phyloP scores from a whole-genome alignment of 2,329 filamentous ascomycete genomes.

The Verticillium zaregamsianum region DNA sequence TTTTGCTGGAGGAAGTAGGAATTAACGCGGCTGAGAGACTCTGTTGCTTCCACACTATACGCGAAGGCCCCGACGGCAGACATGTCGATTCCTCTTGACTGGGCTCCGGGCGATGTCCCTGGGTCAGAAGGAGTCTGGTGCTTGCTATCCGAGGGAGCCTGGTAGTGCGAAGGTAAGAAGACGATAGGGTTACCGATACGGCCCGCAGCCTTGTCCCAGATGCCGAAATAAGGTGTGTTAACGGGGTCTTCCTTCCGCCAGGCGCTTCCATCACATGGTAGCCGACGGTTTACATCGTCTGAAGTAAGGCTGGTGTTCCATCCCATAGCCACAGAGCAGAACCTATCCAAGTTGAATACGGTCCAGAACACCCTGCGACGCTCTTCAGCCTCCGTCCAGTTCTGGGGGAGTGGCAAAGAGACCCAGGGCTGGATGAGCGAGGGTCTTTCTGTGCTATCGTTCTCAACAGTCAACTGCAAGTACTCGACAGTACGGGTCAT shows the following conservation, averaged over 20 bases:
- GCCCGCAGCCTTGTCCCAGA: slow-evolving; percentile 30
- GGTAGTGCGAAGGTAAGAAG: slow-evolving; percentile 18
- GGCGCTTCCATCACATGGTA: slow-evolving; percentile 28
- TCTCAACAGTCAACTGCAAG: slow-evolving; percentile 19
- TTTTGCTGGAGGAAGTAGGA: slow-evolving; percentile 32
- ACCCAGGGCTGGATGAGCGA: slow-evolving; percentile 21
- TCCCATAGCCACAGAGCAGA: slow-evolving; percentile 25
- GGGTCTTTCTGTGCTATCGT: slow-evolving; percentile 16
- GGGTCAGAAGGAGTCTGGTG: slow-evolving; percentile 12
- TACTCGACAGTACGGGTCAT: slow-evolving; percentile 12
- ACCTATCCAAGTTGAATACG: slow-evolving; percentile 29
- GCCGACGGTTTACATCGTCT: slow-evolving; percentile 28
- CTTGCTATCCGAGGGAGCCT: slow-evolving; percentile 21
- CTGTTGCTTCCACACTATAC: slow-evolving; percentile 33
- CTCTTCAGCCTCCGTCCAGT: slow-evolving; percentile 24
- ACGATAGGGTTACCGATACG: slow-evolving; percentile 26
- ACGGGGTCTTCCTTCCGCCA: slow-evolving; percentile 28
- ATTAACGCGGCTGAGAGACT: slow-evolving; percentile 31
- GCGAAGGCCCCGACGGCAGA: slow-evolving; percentile 31
- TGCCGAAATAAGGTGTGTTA: slow-evolving; percentile 32
- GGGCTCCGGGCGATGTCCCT: slow-evolving; percentile 6
- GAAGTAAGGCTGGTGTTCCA: slow-evolving; percentile 32
- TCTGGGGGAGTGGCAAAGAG: slow-evolving; percentile 19
- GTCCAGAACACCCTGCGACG: slow-evolving; percentile 31
- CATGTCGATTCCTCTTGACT: slow-evolving; percentile 18